Base-by-base conservation (phyloP, 2,329 filamentous ascomycete species). In the Trichoderma citrinoviride region DNA sequence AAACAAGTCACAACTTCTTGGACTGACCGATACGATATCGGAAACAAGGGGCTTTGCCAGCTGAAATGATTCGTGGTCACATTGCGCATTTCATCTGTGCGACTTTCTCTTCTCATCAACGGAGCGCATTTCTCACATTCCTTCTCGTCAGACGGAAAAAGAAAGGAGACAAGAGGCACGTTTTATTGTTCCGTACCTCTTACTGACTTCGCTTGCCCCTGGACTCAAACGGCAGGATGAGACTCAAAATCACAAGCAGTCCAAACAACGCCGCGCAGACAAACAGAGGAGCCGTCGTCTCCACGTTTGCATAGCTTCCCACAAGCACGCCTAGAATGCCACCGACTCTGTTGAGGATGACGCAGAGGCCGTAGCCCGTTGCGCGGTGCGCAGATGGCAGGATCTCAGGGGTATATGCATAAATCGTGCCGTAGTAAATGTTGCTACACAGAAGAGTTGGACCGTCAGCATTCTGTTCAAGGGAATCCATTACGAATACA, bases 261-360 rank as follows among this genome's bases (percentile, higher is more conserved):
- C 65, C 65, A 55, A 66, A 65, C 21, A 66, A 61, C 5, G 62
- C 44, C 10, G 65, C 65, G 47, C 65, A 66, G 14, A 66, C 65
- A 65, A 66, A 66, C 46, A 66, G 46, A 8, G 65, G 65, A 33
- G 65, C 65, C 17, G 65, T 67, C 7, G 62, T 65, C 33, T 67
- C 62, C 3, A 65, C 65, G 50, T 67, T 65, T 33, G 65, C 65
- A 56, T 67, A 67, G 27, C 65, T 67, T 3, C 65, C 65, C 5
- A 65, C 43, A 7, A 67, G 19, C 3, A 67, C 62, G 21, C 65
- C 65, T 12, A 67, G 43, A 40, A 67, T 67, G 5, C 65, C 65
- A 14, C 62, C 65, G 27, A 67, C n/a, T 46, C 65, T 49, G 29
- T 65, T 65, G 23, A 67, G 44, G 25, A 66, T 55, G 15, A 66